Evolutionary conservation across 202 grass and related monocot species (phyloP), one percentile per base, ranked within the genome.

Genomic region (Digitaria exilis): DNA sequence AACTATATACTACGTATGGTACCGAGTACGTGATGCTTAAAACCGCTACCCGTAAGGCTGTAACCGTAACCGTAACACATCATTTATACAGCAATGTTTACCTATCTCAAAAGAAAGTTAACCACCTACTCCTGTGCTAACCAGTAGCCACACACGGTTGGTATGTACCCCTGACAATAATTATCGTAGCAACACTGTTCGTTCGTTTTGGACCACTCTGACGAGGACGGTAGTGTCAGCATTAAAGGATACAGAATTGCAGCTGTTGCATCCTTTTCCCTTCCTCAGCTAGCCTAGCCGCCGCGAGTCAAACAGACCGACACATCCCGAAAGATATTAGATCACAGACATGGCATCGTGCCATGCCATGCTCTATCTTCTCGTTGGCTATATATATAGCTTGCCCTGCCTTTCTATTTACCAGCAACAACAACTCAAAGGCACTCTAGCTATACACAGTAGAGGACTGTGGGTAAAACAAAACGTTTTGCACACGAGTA

Each of bases 301-400:
- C 12, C 34, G 4, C 35, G 25, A 57, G 83, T 29, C 75, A 79
- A 78, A 65, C n/a, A 65, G n/a, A 62, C 45, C 17, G 39, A 48
- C 39, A 26, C 39, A 25, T 65, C 32, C 67, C 32, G 5, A 39
- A 25, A 50, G 76, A 76, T 64, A 65, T 54, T 64, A 12, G 12
- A 81, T 45, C 26, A 19, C 32, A 17, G 64, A 12, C 22, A 12
- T 60, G 18, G 4, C 13, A n/a, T n/a, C n/a, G n/a, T n/a, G 17
- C 11, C 7, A 5, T 44, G 25, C 6, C 32, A 26, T 55, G 24
- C 9, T 62, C 2, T n/a, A 16, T 30, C 16, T 3, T 63, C 44
- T 30, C 24, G 45, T 73, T 24, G 6, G 44, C 76, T 80, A 64
- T 86, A 73, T 25, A 80, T 54, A 56, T 4, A 55, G 67, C 0